Percentiles rank a stretch among this genome's conserved stretches.
Conservation (phyloP, 768 basidiomycete genomes). For the Amanita brunnescens region DNA sequence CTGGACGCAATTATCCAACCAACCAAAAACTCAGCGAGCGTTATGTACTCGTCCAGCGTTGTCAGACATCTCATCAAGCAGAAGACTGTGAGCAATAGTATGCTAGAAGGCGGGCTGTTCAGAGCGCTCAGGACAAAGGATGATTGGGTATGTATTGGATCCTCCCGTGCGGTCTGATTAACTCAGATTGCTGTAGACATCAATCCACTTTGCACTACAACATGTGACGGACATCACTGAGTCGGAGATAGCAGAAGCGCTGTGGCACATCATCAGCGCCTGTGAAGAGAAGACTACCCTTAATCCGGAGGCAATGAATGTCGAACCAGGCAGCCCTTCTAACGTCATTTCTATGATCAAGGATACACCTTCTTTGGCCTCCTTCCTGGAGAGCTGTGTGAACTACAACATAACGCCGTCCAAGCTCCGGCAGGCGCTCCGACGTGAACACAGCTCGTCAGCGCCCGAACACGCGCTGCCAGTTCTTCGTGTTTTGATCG, state of each 20-base stretch:
- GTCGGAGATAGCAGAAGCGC: constrained; percentile 46
- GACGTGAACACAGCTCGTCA: constrained; percentile 14
- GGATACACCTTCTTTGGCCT: constrained; percentile 21
- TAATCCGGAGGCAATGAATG: constrained; percentile 34
- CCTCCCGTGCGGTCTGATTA: not conserved
- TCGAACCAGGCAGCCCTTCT: constrained; percentile 18
- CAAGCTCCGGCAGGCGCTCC: constrained; percentile 41
- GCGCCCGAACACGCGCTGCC: not conserved
- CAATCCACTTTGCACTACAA: constrained; percentile 42
- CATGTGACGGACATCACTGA: constrained; percentile 59
- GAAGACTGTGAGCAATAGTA: constrained; percentile 45
- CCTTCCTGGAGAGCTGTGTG: constrained; percentile 28
- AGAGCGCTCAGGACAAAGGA: constrained; percentile 38
- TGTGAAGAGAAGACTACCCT: constrained; percentile 8
- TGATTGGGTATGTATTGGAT: constrained; percentile 69
- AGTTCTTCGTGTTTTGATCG: not conserved
- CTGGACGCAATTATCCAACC: constrained; percentile 42
- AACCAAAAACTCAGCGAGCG: constrained; percentile 22
- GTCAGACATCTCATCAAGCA: constrained; percentile 49
- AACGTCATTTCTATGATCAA: not conserved
- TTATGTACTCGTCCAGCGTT: constrained; percentile 47
- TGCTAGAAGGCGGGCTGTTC: constrained; percentile 56
- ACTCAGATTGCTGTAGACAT: constrained; percentile 22
- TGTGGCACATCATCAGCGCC: constrained; percentile 33
- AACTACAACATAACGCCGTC: constrained; percentile 30